phyloP scores from a whole-genome alignment of 2,329 filamentous ascomycete species.

The Colletotrichum lini region DNA sequence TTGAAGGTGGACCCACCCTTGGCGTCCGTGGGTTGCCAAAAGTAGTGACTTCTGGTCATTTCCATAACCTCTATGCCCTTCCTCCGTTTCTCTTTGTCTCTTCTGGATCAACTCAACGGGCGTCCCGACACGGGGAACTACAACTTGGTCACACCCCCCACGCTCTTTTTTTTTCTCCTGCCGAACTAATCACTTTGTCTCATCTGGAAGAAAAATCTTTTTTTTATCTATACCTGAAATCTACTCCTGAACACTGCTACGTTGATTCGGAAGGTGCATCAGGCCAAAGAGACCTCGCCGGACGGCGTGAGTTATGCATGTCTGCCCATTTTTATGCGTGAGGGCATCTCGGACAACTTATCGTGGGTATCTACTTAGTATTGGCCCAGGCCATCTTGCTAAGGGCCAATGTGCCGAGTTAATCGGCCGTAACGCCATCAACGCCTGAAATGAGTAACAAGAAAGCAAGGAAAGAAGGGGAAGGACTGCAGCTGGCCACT shows the following conservation, averaged over 20 bases:
- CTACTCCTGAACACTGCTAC: slow-evolving; percentile 4
- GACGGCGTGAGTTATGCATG: slow-evolving; percentile 11
- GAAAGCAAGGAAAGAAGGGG: neutral
- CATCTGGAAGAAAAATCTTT: neutral
- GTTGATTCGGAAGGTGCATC: neutral
- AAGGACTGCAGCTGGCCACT: slow-evolving; percentile 1
- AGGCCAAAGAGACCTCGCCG: neutral
- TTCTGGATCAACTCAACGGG: neutral
- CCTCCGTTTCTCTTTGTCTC: neutral
- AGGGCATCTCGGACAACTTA: slow-evolving; percentile 6
- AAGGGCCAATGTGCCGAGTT: neutral
- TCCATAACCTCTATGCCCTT: slow-evolving; percentile 7
- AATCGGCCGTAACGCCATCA: slow-evolving; percentile 29
- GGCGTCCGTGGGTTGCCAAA: slow-evolving; percentile 7
- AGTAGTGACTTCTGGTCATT: slow-evolving; percentile 25
- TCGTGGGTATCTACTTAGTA: slow-evolving; percentile 31
- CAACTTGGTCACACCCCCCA: slow-evolving; percentile 2
- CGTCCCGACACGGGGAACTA: neutral
- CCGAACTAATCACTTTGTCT: neutral
- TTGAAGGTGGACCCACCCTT: slow-evolving; percentile 26
- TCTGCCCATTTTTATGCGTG: neutral
- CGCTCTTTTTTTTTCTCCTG: neutral
- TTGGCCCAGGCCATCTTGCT: neutral
- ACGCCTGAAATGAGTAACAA: slow-evolving; percentile 12
- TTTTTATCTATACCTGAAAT: neutral